Conservation (phyloP, 495 filamentous ascomycete genomes). For the Aspergillus heteromorphus region DNA sequence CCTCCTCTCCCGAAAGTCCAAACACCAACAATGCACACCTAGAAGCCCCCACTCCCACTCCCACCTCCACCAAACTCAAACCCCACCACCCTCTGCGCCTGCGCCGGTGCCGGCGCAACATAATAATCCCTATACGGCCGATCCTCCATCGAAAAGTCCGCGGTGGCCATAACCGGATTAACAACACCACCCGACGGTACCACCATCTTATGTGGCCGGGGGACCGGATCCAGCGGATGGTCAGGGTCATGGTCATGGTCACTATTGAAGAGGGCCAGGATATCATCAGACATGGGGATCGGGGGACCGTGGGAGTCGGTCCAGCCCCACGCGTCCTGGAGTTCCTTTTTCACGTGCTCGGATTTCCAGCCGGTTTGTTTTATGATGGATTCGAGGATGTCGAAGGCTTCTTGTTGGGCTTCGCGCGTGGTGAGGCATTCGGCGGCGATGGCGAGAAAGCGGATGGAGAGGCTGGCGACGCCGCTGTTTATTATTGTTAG, state of each 20-base stretch:
- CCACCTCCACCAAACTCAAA: too few relatives aligned
- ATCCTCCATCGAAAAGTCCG: slow-evolving; percentile 66
- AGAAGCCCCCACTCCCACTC: too few relatives aligned
- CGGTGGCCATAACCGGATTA: slow-evolving; percentile 61
- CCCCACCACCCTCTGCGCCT: too few relatives aligned
- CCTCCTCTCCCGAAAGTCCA: background rate
- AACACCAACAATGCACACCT: slow-evolving; percentile 4
- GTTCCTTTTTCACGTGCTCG: slow-evolving; percentile 57
- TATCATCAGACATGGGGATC: slow-evolving; percentile 2
- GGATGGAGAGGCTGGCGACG: slow-evolving; percentile 69
- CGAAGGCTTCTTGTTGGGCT: slow-evolving; percentile 80
- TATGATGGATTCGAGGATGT: slow-evolving; percentile 68
- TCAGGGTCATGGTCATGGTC: slow-evolving; percentile 20
- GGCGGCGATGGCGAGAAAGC: slow-evolving; percentile 74
- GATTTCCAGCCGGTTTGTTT: slow-evolving; percentile 75
- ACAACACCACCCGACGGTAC: slow-evolving; percentile 47
- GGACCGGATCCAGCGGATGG: slow-evolving; percentile 18
- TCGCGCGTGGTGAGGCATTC: slow-evolving; percentile 60
- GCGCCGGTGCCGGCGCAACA: slow-evolving; percentile 37
- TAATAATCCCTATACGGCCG: slow-evolving; percentile 73
- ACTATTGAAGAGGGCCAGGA: slow-evolving; percentile 8
- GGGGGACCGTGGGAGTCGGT: slow-evolving; percentile 28
- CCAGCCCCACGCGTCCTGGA: slow-evolving; percentile 80
- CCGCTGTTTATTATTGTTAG: slow-evolving; percentile 43
- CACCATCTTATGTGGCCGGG: slow-evolving; percentile 26